These are phyloP conservation scores for Marasmius sp. DNA, from an alignment of 1,284 basidiomycete species.

Conservation along the genomic window DNA sequence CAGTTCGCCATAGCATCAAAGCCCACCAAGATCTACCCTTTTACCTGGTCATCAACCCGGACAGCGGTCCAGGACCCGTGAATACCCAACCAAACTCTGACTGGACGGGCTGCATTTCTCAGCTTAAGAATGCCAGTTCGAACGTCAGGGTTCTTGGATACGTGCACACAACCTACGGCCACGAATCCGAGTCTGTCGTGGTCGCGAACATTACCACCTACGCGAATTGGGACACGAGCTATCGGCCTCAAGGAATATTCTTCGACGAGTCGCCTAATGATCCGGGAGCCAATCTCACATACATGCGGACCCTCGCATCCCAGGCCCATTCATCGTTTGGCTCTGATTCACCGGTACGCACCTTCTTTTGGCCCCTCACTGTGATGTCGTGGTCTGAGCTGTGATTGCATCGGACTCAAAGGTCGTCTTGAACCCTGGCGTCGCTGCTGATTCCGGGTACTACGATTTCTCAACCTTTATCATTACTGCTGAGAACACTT, in stretches of 20 bases:
- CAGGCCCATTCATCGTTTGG: background rate
- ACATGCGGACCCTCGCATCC: conserved; percentile 17
- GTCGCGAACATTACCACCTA: conserved; percentile 34
- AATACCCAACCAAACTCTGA: conserved; percentile 26
- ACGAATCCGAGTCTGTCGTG: conserved; percentile 18
- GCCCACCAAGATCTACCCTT: conserved; percentile 29
- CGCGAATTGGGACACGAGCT: conserved; percentile 27
- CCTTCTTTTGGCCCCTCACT: background rate
- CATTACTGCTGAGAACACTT: conserved; percentile 19
- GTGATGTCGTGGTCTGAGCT: background rate
- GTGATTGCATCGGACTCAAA: background rate
- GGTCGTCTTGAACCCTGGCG: conserved; percentile 23
- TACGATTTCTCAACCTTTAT: conserved; percentile 20
- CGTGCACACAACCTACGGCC: conserved; percentile 27
- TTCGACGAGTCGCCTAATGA: conserved; percentile 32
- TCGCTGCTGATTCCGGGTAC: conserved; percentile 10
- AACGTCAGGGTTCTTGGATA: conserved; percentile 37
- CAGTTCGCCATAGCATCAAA: conserved; percentile 23
- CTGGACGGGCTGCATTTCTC: conserved; percentile 32
- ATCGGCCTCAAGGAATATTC: conserved; percentile 35
- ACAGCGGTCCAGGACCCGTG: conserved; percentile 30
- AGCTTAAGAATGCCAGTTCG: conserved; percentile 12
- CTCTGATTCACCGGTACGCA: background rate
- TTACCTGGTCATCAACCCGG: conserved; percentile 33
- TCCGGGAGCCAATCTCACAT: conserved; percentile 9